A percentile compares a stretch with the other conserved stretches of the same genome.
Conservation (phyloP, 164 flowering plant species). For the Nymphaea thermarum region DNA sequence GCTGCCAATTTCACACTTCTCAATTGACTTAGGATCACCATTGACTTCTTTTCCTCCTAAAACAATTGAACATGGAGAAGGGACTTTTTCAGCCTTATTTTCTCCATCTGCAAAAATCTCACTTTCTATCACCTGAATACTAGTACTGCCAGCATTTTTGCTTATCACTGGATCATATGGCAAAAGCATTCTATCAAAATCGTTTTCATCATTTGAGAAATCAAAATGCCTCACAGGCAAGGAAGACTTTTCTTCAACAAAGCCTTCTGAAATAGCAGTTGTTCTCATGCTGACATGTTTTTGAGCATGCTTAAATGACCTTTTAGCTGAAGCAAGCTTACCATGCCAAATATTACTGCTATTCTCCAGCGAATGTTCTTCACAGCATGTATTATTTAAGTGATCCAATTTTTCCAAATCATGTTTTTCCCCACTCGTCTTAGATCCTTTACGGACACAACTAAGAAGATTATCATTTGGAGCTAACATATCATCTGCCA, state of each 20-base stretch:
- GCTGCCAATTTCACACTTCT: conserved; percentile 17
- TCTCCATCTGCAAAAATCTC: no score
- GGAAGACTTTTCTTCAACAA: conserved; percentile 42
- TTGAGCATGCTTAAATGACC: conserved; percentile 14
- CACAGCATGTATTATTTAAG: no score
- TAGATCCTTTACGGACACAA: conserved; percentile 4
- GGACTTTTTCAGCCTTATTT: no score
- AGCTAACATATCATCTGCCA: conserved; percentile 61
- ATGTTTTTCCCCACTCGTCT: neutral
- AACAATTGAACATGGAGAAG: neutral
- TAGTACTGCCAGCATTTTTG: no score
- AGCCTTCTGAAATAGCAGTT: neutral
- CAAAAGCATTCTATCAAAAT: conserved; percentile 13
- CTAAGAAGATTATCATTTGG: conserved; percentile 17
- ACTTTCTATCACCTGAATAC: no score
- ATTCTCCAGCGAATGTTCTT: no score
- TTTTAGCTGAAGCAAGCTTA: conserved; percentile 9
- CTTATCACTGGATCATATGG: neutral
- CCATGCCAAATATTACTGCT: no score
- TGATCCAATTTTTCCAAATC: neutral
- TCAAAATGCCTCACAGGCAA: conserved; percentile 86
- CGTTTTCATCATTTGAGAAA: conserved; percentile 52
- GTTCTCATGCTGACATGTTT: conserved; percentile 1
- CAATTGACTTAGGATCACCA: conserved; percentile 8
- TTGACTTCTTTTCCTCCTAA: conserved; percentile 13